Conservation (phyloP, 2,329 filamentous ascomycete species). For the Stagonosporopsis tanaceti region DNA sequence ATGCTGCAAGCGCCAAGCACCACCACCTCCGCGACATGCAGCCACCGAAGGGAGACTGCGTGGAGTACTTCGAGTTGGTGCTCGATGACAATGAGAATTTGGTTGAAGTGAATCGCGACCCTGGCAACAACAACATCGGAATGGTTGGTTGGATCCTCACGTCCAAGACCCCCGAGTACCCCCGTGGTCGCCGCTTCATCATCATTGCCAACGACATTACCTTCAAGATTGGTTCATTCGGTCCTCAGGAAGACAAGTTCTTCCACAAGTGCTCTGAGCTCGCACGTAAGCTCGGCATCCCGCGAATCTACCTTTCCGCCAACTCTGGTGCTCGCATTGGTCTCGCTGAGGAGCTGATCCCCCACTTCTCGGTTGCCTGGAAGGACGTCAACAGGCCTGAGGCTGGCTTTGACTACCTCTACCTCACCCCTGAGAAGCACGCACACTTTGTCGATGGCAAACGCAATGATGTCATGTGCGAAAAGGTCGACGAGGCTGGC, state of each 20-base stretch:
- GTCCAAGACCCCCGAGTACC: slow-evolving; percentile 94
- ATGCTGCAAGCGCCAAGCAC: slow-evolving; percentile 75
- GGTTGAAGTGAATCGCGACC: slow-evolving; percentile 91
- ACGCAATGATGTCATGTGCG: slow-evolving; percentile 81
- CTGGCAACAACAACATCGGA: slow-evolving; percentile 93
- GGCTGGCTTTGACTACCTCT: slow-evolving; percentile 95
- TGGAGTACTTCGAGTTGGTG: slow-evolving; percentile 92
- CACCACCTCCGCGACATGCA: slow-evolving; percentile 79
- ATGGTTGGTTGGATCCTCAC: slow-evolving; percentile 99
- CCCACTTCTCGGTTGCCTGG: slow-evolving; percentile 97
- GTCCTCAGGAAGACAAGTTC: slow-evolving; percentile 95
- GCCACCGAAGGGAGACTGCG: slow-evolving; percentile 86
- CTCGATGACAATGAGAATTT: slow-evolving; percentile 93
- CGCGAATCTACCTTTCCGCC: slow-evolving; percentile 95
- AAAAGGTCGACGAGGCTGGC: slow-evolving; percentile 83
- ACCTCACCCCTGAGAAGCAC: slow-evolving; percentile 86
- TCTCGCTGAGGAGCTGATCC: slow-evolving; percentile 95
- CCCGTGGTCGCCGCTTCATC: slow-evolving; percentile 88
- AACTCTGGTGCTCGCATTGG: slow-evolving; percentile 98
- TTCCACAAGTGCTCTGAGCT: slow-evolving; percentile 99
- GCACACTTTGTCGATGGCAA: slow-evolving; percentile 83
- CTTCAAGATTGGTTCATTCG: slow-evolving; percentile 98
- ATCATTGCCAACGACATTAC: slow-evolving; percentile 99
- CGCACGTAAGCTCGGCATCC: slow-evolving; percentile 91
- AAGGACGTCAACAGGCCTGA: slow-evolving; percentile 84